Conservation (phyloP, 495 filamentous ascomycete species). For the Stereocaulon alpinum region DNA sequence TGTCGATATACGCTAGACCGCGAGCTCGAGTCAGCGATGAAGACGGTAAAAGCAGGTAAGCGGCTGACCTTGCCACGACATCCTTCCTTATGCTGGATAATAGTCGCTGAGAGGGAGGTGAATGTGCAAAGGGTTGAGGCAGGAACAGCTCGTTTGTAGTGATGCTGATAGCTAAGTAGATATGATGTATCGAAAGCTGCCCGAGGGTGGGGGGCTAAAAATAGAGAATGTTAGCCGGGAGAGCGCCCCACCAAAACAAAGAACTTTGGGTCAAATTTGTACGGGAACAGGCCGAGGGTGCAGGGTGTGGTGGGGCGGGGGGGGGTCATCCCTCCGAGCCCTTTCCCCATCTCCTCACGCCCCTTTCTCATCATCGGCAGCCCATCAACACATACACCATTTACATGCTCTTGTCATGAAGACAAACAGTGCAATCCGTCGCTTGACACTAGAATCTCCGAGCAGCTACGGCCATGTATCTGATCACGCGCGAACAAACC, state of each 20-base stretch:
- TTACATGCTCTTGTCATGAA: too few relatives aligned
- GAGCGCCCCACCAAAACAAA: slow-evolving; percentile 4
- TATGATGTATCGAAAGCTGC: slow-evolving; percentile 5
- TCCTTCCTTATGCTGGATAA: slow-evolving; percentile 15
- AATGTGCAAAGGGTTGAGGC: neutral
- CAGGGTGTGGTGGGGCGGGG: too few relatives aligned
- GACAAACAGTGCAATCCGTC: too few relatives aligned
- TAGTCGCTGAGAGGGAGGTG: neutral
- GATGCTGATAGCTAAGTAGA: slow-evolving; percentile 1
- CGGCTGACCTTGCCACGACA: slow-evolving; percentile 50
- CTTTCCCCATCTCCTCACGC: too few relatives aligned
- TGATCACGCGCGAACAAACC: neutral
- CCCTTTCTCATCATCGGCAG: too few relatives aligned
- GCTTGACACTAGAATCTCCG: too few relatives aligned
- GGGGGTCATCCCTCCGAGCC: too few relatives aligned
- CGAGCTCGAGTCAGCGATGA: slow-evolving; percentile 12
- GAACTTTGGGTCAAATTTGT: neutral
- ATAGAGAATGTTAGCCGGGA: neutral
- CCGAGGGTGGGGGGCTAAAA: neutral
- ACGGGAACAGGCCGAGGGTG: too few relatives aligned
- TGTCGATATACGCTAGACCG: slow-evolving; percentile 52
- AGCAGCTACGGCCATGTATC: neutral
- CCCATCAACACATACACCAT: too few relatives aligned
- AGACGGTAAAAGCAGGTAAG: neutral
- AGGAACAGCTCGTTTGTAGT: neutral